Percentiles rank a stretch among this genome's conserved stretches.
Conservation (phyloP, 2,329 filamentous ascomycete genomes). For the Eutypa lata region DNA sequence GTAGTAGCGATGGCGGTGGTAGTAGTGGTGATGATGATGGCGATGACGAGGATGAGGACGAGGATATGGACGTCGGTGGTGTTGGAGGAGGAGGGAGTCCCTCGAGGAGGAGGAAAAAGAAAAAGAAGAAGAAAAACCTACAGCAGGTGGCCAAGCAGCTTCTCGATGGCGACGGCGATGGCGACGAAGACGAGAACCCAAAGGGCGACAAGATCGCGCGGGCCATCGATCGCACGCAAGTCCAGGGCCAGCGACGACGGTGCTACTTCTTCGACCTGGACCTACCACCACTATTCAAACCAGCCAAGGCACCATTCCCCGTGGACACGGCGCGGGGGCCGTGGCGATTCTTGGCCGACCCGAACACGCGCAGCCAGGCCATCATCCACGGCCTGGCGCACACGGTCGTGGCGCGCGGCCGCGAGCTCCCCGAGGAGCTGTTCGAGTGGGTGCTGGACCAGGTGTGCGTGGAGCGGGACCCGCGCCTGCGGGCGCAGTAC, state of each 20-base stretch:
- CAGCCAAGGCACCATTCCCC: conserved; percentile 32
- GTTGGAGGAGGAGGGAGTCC: conserved; percentile 24
- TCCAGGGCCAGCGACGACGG: conserved; percentile 30
- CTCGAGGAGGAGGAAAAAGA: conserved; percentile 11
- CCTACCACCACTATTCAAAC: conserved; percentile 19
- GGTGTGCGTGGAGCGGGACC: conserved; percentile 52
- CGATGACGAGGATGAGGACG: conserved; percentile 9
- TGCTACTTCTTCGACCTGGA: conserved; percentile 51
- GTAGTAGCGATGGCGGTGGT: conserved; percentile 16
- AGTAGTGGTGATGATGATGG: conserved; percentile 4
- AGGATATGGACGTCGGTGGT: conserved; percentile 5
- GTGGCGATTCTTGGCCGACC: conserved; percentile 49
- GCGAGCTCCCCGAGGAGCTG: conserved; percentile 58
- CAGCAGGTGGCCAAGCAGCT: conserved; percentile 44
- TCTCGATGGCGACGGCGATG: conserved; percentile 18
- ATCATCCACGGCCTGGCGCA: conserved; percentile 62
- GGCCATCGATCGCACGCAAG: conserved; percentile 50
- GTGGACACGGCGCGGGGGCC: conserved; percentile 33
- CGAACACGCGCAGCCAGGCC: conserved; percentile 51
- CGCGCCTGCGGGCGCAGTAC: conserved; percentile 59
- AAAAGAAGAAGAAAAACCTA: conserved; percentile 23
- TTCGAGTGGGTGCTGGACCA: conserved; percentile 65
- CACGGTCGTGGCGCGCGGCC: conserved; percentile 44
- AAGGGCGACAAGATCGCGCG: conserved; percentile 32
- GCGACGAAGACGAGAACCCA: conserved; percentile 14